Percentiles rank a stretch among this genome's conserved stretches.
Evolutionary conservation across 352 stramenopile genomes (phyloP).

Genomic region (Pilasporangium apinafurcum): DNA sequence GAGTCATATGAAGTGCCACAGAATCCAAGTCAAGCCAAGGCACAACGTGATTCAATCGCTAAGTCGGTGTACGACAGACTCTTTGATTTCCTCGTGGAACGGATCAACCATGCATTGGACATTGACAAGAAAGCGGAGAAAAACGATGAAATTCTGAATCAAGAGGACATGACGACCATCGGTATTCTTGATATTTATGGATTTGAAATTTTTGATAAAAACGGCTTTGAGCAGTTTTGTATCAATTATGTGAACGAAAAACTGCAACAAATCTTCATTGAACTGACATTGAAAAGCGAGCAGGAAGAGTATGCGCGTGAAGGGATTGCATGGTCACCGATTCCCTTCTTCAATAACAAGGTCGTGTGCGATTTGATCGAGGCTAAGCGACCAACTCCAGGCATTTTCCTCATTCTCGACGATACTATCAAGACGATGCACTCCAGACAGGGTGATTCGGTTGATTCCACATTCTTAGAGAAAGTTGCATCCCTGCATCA

Average conservation of each 20-base stretch:
- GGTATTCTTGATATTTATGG: conserved; percentile 96
- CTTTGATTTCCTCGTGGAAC: conserved; percentile 96
- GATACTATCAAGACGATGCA: conserved; percentile 87
- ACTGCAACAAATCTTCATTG: conserved; percentile 91
- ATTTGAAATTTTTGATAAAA: conserved; percentile 94
- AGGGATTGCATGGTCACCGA: conserved; percentile 87
- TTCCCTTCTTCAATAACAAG: conserved; percentile 93
- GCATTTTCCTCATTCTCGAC: conserved; percentile 82
- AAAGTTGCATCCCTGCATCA: conserved; percentile 67
- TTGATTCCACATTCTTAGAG: conserved; percentile 78
- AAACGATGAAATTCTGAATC: conserved; percentile 66
- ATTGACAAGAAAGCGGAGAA: conserved; percentile 81
- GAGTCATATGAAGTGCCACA: conserved; percentile 86
- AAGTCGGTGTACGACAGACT: conserved; percentile 95
- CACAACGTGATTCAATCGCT: conserved; percentile 93
- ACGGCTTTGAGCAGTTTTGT: conserved; percentile 94
- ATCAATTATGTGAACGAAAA: conserved; percentile 96
- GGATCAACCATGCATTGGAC: conserved; percentile 82
- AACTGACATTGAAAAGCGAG: conserved; percentile 84
- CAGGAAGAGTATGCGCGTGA: conserved; percentile 96
- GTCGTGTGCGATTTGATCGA: conserved; percentile 87
- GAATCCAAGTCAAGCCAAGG: conserved; percentile 80
- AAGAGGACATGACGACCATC: conserved; percentile 76
- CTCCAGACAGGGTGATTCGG: conserved; percentile 66
- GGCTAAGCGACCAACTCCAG: conserved; percentile 56